phyloP scores from a whole-genome alignment of 805 yeast species.

The Saccharomycopsis amapae region DNA sequence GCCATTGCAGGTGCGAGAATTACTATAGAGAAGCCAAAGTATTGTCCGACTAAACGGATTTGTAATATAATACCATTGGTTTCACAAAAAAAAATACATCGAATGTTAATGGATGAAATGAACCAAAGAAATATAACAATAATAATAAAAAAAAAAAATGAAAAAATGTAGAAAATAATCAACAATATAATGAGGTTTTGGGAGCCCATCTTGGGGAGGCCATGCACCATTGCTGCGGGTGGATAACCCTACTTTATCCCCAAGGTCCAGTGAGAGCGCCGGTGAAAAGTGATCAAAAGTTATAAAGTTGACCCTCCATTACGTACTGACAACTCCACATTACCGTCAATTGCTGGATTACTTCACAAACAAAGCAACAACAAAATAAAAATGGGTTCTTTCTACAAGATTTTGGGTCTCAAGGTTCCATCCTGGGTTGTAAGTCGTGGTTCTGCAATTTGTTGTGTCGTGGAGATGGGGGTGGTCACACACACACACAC shows the following conservation, averaged over 20 bases:
- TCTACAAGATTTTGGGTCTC: conserved; percentile 21
- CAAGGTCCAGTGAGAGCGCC: not conserved
- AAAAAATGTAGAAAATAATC: too few species aligned
- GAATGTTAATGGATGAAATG: not conserved
- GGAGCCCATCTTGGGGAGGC: too few species aligned
- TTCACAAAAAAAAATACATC: too few species aligned
- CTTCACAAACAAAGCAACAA: not conserved
- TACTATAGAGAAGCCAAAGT: conserved; percentile 45
- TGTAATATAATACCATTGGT: too few species aligned
- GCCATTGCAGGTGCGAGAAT: conserved; percentile 46
- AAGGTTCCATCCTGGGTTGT: conserved; percentile 22
- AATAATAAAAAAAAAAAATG: too few species aligned
- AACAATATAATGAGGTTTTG: too few species aligned
- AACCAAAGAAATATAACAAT: too few species aligned
- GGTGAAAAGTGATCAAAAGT: not conserved
- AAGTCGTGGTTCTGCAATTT: conserved; percentile 1
- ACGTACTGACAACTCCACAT: too few species aligned
- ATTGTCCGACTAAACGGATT: not conserved
- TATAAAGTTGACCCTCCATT: not conserved
- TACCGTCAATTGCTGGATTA: too few species aligned
- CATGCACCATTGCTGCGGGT: too few species aligned
- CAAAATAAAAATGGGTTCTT: conserved; percentile 17
- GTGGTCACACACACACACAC: not conserved
- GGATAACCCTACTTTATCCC: not conserved
- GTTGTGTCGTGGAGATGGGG: too few species aligned